These are phyloP conservation scores for Asparagopsis taxiformis DNA, from an alignment of 31 red algal genomes.

Conservation along the genomic window DNA sequence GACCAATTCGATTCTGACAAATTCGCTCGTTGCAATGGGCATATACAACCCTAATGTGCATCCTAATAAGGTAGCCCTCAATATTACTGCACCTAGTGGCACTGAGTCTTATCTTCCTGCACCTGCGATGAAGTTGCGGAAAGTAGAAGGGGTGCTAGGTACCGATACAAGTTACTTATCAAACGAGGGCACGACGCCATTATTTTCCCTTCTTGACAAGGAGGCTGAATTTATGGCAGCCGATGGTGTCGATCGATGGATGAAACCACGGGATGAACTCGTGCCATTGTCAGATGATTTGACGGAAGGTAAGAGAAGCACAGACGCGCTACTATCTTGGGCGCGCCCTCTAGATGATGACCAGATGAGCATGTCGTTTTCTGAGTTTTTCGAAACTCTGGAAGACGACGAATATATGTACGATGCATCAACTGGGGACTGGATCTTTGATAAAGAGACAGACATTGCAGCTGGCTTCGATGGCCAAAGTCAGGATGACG, in stretches of 20 bases:
- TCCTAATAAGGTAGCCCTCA: not conserved
- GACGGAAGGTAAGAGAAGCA: constrained; percentile 12
- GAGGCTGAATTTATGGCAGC: constrained; percentile 57
- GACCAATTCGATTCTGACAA: constrained; percentile 13
- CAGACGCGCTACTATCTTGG: constrained; percentile 44
- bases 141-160: not conserved
- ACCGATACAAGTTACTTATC: constrained; percentile 10
- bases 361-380: constrained; percentile 35
- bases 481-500: no score
- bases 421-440: constrained; percentile 51
- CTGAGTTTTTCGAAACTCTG: constrained; percentile 66
- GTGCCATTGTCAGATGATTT: constrained; percentile 33
- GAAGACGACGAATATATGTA: constrained; percentile 71
- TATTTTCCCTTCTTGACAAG: constrained; percentile 49
- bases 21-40: constrained; percentile 3
- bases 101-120: constrained; percentile 18
- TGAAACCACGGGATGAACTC: constrained; percentile 36
- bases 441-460: constrained; percentile 42
- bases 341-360: constrained; percentile 19
- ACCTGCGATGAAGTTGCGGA: constrained; percentile 45
- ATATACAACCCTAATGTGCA: constrained; percentile 50
- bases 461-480: not conserved
- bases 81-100: not conserved
- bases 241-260: constrained; percentile 44
- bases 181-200: constrained; percentile 23